A percentile compares a stretch with the other conserved stretches of the same genome.
Conservation (phyloP, 2,329 filamentous ascomycete genomes). For the Alternaria tenuissima region DNA sequence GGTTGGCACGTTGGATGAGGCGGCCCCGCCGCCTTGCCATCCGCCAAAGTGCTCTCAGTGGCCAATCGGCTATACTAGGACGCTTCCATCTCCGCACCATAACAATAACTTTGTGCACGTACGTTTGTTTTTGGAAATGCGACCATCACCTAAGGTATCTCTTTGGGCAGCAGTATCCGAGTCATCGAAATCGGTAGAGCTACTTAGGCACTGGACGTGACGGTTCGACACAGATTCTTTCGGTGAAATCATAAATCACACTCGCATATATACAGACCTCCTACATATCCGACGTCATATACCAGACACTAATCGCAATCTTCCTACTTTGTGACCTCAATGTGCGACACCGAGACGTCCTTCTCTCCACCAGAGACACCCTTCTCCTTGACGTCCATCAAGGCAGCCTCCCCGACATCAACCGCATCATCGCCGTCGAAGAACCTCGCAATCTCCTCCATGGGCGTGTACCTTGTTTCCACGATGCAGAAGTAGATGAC, state of each 20-base stretch:
- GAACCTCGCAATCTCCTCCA: constrained; percentile 28
- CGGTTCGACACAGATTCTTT: background rate
- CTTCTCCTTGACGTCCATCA: constrained; percentile 19
- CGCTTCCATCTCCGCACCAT: background rate
- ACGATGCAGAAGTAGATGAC: constrained; percentile 28
- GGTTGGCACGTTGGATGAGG: constrained; percentile 1
- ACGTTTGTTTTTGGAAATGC: background rate
- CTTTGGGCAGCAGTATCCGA: background rate
- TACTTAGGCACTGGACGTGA: background rate
- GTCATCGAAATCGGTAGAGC: background rate
- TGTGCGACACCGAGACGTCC: constrained; percentile 2
- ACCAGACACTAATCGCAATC: background rate
- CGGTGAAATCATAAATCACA: background rate
- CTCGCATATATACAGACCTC: background rate
- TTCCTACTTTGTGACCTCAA: background rate
- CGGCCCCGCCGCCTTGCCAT: background rate
- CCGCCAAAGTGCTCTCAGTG: background rate
- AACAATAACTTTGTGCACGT: background rate
- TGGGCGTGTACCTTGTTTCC: constrained; percentile 25
- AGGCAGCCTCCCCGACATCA: constrained; percentile 16
- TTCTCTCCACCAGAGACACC: background rate
- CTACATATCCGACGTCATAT: background rate
- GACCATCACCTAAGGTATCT: background rate
- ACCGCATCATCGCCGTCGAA: constrained; percentile 18
- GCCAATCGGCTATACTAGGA: background rate